Percentiles rank a stretch among this genome's conserved stretches.
Conservation (phyloP, 148 eudicot genomes). For the Arbutus unedo region DNA sequence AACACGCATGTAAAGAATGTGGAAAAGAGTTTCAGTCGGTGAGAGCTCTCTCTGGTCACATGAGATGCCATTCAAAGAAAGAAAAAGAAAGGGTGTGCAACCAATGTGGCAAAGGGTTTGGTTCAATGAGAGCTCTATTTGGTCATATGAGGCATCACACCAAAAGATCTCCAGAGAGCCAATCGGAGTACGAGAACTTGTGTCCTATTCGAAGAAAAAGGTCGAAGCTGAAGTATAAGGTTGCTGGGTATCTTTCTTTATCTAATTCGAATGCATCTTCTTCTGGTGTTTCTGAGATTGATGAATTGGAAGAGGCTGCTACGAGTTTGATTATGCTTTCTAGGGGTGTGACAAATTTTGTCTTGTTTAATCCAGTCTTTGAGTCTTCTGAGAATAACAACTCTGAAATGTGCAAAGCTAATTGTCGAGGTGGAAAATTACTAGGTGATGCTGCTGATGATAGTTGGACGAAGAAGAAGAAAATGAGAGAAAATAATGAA, state of each 20-base stretch:
- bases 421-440: not conserved
- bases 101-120: slow-evolving; percentile 40
- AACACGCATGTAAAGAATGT: slow-evolving; percentile 38
- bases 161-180: slow-evolving; percentile 22
- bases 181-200: slow-evolving; percentile 12
- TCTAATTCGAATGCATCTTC: slow-evolving; percentile 23
- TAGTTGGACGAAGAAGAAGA: not conserved
- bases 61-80: slow-evolving; percentile 42
- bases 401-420: slow-evolving; percentile 20
- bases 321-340: slow-evolving; percentile 58
- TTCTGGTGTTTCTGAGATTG: slow-evolving; percentile 19
- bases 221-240: slow-evolving; percentile 44
- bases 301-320: slow-evolving; percentile 48
- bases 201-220: slow-evolving; percentile 36
- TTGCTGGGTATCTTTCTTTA: slow-evolving; percentile 18
- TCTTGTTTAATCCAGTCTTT: slow-evolving; percentile 14
- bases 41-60: slow-evolving; percentile 54
- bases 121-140: slow-evolving; percentile 41
- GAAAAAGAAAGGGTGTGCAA: slow-evolving; percentile 10
- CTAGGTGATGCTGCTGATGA: slow-evolving; percentile 8
- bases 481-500: slow-evolving; percentile 9
- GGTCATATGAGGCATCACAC: slow-evolving; percentile 52
- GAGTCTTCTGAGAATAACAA: slow-evolving; percentile 16
- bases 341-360: slow-evolving; percentile 30
- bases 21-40: slow-evolving; percentile 47